Percentiles rank a stretch among this genome's conserved stretches.
Evolutionary conservation across 2,329 filamentous ascomycete genomes (phyloP).

Genomic region (Byssochlamys sp.): DNA sequence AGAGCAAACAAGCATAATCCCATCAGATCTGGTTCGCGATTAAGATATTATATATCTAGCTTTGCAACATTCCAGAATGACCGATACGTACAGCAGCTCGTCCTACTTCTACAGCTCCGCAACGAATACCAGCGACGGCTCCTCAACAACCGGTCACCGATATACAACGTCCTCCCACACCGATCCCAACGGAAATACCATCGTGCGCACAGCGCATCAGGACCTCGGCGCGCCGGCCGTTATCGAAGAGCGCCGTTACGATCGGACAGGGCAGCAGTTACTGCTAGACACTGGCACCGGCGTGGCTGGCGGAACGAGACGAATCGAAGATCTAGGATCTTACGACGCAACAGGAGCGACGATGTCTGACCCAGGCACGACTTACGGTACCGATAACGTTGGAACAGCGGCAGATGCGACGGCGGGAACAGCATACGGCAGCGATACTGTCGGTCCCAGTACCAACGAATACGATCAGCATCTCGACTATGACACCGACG

Average conservation of each 20-base stretch:
- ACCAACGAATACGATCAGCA: slow-evolving; percentile 24
- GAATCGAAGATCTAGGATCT: slow-evolving; percentile 20
- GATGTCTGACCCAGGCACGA: slow-evolving; percentile 4
- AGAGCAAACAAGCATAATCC: no score
- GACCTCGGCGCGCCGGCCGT: slow-evolving; percentile 25
- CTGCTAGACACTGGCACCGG: slow-evolving; percentile 7
- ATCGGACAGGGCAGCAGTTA: slow-evolving; percentile 23
- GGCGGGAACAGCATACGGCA: slow-evolving; percentile 5
- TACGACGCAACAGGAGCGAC: slow-evolving; percentile 8
- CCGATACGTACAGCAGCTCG: slow-evolving; percentile 20
- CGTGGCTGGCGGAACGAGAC: slow-evolving; percentile 14
- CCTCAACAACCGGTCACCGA: slow-evolving; percentile 21
- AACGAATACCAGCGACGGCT: slow-evolving; percentile 17
- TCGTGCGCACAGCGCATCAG: slow-evolving; percentile 25
- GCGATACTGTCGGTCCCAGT: slow-evolving; percentile 4
- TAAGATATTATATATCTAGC: not conserved
- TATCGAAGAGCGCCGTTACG: slow-evolving; percentile 25
- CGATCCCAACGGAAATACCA: slow-evolving; percentile 21
- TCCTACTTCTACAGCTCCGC: slow-evolving; percentile 25
- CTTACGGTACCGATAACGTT: slow-evolving; percentile 3
- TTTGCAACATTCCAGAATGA: not conserved
- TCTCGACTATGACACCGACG: slow-evolving; percentile 20
- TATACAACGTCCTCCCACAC: slow-evolving; percentile 24
- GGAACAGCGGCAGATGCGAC: not conserved
- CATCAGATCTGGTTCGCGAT: no score